A percentile compares a stretch with the other conserved stretches of the same genome.
Conservation (phyloP, 257 asterid genomes). For the Coffea canephora region DNA sequence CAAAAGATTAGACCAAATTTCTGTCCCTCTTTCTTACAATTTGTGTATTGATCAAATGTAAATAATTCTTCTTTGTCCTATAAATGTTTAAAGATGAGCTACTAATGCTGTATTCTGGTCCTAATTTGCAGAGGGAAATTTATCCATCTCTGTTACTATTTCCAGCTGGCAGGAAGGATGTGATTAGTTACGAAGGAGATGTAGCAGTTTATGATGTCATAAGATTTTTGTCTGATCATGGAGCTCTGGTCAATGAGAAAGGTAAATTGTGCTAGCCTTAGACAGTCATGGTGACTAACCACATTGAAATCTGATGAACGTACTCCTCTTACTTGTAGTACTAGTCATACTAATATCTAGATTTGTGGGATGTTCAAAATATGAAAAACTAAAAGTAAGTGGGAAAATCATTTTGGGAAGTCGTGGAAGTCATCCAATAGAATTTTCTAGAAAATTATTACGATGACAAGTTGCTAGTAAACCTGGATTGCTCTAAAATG, state of each 20-base stretch:
- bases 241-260: slow-evolving; percentile 53
- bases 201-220: slow-evolving; percentile 59
- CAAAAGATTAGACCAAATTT: not conserved
- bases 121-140: slow-evolving; percentile 70
- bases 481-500: not conserved
- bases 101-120: slow-evolving; percentile 15
- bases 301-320: not conserved
- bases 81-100: slow-evolving; percentile 6
- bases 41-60: not conserved
- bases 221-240: slow-evolving; percentile 69
- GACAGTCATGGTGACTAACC: not conserved
- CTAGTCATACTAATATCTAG: not conserved
- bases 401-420: not conserved
- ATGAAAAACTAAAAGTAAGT: not conserved
- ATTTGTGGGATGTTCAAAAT: not conserved
- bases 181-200: slow-evolving; percentile 69
- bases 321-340: not conserved
- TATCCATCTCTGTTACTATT: slow-evolving; percentile 78
- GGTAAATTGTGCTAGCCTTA: slow-evolving; percentile 43
- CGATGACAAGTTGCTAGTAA: not conserved
- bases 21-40: not conserved
- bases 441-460: not conserved
- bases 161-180: slow-evolving; percentile 66
- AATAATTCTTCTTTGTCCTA: not conserved
- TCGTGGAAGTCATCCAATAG: not conserved